Evolutionary conservation across 2,329 filamentous ascomycete species (phyloP), one percentile per base, ranked within the genome.

Genomic region (Aspergillus puulaauensis): DNA sequence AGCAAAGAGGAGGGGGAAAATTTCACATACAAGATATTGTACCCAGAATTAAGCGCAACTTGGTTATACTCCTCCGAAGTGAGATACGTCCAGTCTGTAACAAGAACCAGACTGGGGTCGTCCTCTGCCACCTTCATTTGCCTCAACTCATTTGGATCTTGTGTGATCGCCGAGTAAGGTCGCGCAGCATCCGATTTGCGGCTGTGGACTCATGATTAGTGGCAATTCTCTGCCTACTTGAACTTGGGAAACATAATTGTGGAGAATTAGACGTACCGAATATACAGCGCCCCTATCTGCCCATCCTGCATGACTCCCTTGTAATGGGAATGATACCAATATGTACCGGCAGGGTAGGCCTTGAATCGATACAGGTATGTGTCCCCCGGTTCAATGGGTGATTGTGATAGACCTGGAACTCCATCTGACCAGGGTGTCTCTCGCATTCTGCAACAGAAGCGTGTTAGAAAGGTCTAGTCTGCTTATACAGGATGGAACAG

Each of bases 341-440:
- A 84, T 52, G 78, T 81, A 14, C 84, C 85, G 63, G 82, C 79
- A 54, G 83, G 79, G 0, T 77, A 78, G 0, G 83, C 83, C 15
- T 71, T 76, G 73, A 82, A 87, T 19, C 74, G 73, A 63, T 87
- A 83, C 1, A 72, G 74, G 65, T 80, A 87, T 27, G 67, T 76
- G 6, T 68, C 68, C 1, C 80, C 80, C 0, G 83, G 79, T 8
- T 73, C 68, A 52, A 87, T 84, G 6, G 79, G 73, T 6, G 73
- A 74, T 64, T 87, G 84, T 0, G 80, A 79, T 2, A 86, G 69
- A 1, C 84, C 84, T 1, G 83, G 81, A 0, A 84, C 80, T 19
- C 85, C 85, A 57, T 87, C 85, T 0, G 83, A 79, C 83, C 82
- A 86, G 0, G 83, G 81, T 0, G 82, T 85, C 17, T 72, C 70